Evolutionary conservation across 163 green algal species (phyloP).

Genomic region (Scenedesmus sp.): DNA sequence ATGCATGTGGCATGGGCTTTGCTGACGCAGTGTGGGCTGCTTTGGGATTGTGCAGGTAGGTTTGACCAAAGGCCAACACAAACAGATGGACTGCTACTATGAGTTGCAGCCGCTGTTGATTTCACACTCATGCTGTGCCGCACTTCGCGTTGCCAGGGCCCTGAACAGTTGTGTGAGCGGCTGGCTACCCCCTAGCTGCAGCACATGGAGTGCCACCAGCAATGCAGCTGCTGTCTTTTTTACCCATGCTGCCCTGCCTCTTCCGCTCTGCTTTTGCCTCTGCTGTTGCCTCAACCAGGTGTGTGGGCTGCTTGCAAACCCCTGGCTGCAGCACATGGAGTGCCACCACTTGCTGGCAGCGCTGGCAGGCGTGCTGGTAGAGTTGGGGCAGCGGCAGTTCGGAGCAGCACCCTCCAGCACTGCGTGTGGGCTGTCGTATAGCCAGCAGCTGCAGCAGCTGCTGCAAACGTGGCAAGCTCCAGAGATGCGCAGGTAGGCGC

Average conservation of each 20-base stretch:
- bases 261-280: not conserved
- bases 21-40: not conserved
- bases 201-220: not conserved
- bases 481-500: slow-evolving; percentile 54
- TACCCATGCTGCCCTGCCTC: not conserved
- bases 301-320: slow-evolving; percentile 60
- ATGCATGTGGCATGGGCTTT: not conserved
- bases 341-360: slow-evolving; percentile 47
- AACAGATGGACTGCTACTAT: no score
- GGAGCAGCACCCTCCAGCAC: not conserved
- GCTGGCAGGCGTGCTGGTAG: not conserved
- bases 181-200: not conserved
- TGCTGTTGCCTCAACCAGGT: slow-evolving; percentile 52
- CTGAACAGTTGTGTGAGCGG: no score
- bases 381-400: not conserved
- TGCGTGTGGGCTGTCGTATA: not conserved
- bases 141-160: no score
- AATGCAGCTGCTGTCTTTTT: not conserved
- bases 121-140: no score
- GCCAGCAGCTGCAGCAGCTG: slow-evolving; percentile 51
- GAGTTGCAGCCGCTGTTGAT: no score
- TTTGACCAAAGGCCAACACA: no score
- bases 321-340: slow-evolving; percentile 64
- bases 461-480: slow-evolving; percentile 37
- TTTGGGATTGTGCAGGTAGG: no score